Percentiles rank a stretch among this genome's conserved stretches.
These are phyloP conservation scores for Vaccinium corymbosum DNA, from an alignment of 148 eudicot genomes.

Conservation along the genomic window DNA sequence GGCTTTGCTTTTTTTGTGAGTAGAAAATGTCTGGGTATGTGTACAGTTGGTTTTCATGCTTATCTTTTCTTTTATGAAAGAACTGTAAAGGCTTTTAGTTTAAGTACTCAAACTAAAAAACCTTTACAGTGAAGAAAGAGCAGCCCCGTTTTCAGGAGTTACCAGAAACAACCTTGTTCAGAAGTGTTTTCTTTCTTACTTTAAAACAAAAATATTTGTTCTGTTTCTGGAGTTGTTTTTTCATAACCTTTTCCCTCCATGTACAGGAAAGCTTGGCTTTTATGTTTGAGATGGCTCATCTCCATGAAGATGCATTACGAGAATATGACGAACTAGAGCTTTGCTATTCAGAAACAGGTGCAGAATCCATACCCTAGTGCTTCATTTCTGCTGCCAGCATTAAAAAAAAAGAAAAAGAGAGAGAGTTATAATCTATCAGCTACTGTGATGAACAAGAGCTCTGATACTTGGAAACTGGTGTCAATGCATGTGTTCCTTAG, in stretches of 20 bases:
- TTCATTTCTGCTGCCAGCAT: constrained; percentile 2
- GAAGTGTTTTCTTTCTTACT: background rate
- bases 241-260: constrained; percentile 14
- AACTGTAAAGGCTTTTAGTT: background rate
- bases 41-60: constrained; percentile 13
- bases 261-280: constrained; percentile 95
- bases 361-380: constrained; percentile 12
- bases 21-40: background rate
- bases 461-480: constrained; percentile 91
- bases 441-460: constrained; percentile 76
- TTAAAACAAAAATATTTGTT: background rate
- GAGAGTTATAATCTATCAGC: background rate
- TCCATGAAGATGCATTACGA: constrained; percentile 91
- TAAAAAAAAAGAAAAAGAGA: background rate
- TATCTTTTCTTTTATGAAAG: background rate
- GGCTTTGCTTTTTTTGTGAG: constrained; percentile 9
- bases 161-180: constrained; percentile 3
- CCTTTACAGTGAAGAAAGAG: background rate
- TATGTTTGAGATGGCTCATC: constrained; percentile 97
- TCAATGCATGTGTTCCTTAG: constrained; percentile 7
- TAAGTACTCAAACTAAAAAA: background rate
- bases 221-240: constrained; percentile 6
- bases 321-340: constrained; percentile 96
- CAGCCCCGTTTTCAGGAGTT: background rate
- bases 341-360: constrained; percentile 96